Evolutionary conservation across 108 stramenopile species (phyloP).

Genomic region (Nitzschia sp.): DNA sequence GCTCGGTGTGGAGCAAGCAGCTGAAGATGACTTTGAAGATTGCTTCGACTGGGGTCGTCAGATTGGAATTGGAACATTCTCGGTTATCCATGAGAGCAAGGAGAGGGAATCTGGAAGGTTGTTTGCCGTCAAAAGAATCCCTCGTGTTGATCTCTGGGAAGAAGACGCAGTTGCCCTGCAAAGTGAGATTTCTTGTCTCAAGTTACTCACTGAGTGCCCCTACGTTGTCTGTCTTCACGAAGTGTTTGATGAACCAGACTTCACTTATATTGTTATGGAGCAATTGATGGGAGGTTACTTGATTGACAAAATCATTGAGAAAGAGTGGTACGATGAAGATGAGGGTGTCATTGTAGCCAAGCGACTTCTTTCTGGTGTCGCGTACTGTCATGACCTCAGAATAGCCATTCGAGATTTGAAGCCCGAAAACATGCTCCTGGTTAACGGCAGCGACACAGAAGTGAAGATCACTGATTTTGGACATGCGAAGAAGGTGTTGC

Average conservation of each 20-base stretch:
- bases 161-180: constrained; percentile 64
- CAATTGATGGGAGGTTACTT: constrained; percentile 82
- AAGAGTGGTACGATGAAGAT: constrained; percentile 69
- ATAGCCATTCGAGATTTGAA: constrained; percentile 88
- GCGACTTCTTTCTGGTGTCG: constrained; percentile 67
- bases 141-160: constrained; percentile 55
- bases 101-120: constrained; percentile 42
- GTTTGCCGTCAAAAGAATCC: constrained; percentile 69
- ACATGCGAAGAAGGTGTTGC: constrained; percentile 77
- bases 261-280: constrained; percentile 78
- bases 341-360: constrained; percentile 66
- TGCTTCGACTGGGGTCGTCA: constrained; percentile 43
- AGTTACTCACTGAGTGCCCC: constrained; percentile 49
- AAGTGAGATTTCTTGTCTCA: constrained; percentile 61
- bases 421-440: constrained; percentile 82
- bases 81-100: constrained; percentile 54
- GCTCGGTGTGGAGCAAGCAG: constrained; percentile 23
- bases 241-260: constrained; percentile 71
- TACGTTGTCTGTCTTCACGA: constrained; percentile 72
- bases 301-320: constrained; percentile 87
- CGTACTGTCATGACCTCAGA: constrained; percentile 72
- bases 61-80: constrained; percentile 75
- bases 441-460: constrained; percentile 77
- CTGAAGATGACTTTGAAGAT: constrained; percentile 47
- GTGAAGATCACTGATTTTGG: constrained; percentile 98